Percentiles rank a stretch among this genome's conserved stretches.
Conservation (phyloP, 306 rosid genomes). For the Oxytropis ochrocephala region DNA sequence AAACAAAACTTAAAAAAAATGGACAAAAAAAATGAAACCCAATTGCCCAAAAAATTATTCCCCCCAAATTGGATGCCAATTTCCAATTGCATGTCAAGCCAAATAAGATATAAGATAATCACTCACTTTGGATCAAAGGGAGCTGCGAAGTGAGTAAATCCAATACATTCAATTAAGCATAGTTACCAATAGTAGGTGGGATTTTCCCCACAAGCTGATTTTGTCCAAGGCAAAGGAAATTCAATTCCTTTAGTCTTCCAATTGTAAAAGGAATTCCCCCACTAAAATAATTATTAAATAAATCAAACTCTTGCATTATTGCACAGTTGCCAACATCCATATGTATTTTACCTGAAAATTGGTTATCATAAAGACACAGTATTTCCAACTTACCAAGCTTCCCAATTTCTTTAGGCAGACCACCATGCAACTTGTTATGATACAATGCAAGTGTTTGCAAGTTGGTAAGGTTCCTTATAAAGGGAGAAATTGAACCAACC, state of each 20-base stretch:
- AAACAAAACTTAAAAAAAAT: no score
- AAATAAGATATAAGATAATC: no score
- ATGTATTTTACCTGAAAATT: conserved; percentile 64
- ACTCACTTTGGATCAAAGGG: no score
- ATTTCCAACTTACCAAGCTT: conserved; percentile 54
- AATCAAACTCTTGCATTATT: conserved; percentile 64
- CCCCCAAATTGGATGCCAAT: no score
- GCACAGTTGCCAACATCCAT: conserved; percentile 76
- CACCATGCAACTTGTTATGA: conserved; percentile 62
- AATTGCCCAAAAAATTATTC: no score
- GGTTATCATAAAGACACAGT: conserved; percentile 66
- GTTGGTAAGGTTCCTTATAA: conserved; percentile 54
- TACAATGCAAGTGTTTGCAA: conserved; percentile 44
- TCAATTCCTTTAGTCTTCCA: conserved; percentile 69
- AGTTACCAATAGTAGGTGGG: conserved; percentile 74
- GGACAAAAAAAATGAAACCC: no score
- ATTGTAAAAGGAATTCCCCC: conserved; percentile 67
- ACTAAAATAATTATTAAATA: conserved; percentile 55
- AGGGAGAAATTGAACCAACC: conserved; percentile 67
- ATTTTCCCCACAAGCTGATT: conserved; percentile 69
- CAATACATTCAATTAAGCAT: conserved; percentile 45
- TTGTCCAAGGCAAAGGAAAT: conserved; percentile 63
- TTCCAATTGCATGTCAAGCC: no score
- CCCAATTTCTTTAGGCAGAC: conserved; percentile 72
- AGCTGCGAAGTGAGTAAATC: no score